These are phyloP conservation scores for Phytophthora sp. DNA, from an alignment of 352 stramenopile genomes.

Conservation along the genomic window DNA sequence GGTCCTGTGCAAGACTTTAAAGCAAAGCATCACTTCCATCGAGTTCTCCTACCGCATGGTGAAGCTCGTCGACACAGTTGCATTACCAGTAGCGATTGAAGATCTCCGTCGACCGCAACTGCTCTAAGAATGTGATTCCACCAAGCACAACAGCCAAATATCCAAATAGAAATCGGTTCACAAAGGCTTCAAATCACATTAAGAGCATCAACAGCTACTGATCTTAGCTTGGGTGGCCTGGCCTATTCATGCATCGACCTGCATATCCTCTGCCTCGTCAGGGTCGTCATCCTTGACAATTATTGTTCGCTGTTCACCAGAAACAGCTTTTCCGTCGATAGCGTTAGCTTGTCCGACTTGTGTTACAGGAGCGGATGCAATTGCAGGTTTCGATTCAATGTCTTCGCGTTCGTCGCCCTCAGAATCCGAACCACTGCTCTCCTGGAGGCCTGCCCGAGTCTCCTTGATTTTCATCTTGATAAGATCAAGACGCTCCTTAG, in stretches of 20 bases:
- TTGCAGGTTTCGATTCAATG: conserved; percentile 17
- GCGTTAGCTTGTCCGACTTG: conserved; percentile 28
- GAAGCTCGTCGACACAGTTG: conserved; percentile 60
- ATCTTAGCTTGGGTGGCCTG: conserved; percentile 25
- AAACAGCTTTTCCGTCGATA: conserved; percentile 6
- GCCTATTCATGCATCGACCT: conserved; percentile 37
- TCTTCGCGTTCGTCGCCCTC: conserved; percentile 47
- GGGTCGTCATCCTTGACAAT: conserved; percentile 42
- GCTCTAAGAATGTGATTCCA: conserved; percentile 3
- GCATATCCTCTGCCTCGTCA: conserved; percentile 42
- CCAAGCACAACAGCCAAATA: neutral
- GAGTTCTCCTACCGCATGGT: conserved; percentile 82
- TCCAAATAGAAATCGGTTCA: conserved; percentile 14
- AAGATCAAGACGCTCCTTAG: conserved; percentile 80
- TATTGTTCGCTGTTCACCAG: conserved; percentile 13
- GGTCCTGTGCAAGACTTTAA: conserved; percentile 61
- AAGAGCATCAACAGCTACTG: conserved; percentile 32
- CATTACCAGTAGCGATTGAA: conserved; percentile 56
- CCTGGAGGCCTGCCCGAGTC: conserved; percentile 29
- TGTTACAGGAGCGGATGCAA: conserved; percentile 11
- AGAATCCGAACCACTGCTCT: conserved; percentile 41
- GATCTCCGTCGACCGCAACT: conserved; percentile 54
- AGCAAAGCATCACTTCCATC: conserved; percentile 74
- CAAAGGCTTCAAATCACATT: conserved; percentile 33
- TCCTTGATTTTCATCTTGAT: conserved; percentile 83